phyloP scores from a whole-genome alignment of 2,329 filamentous ascomycete genomes.

The Colletotrichum coccodes region DNA sequence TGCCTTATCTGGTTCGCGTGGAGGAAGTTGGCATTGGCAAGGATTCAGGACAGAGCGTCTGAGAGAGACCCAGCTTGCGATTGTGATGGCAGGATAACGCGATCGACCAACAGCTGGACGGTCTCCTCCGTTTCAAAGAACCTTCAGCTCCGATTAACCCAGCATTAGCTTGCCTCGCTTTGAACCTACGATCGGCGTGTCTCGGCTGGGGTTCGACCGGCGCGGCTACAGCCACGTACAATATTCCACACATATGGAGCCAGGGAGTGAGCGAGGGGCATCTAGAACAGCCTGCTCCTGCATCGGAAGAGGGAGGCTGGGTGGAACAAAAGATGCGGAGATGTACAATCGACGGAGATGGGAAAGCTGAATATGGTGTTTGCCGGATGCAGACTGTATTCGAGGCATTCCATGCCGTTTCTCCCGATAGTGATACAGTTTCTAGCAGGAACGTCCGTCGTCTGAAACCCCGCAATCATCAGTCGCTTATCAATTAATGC shows the following conservation, averaged over 20 bases:
- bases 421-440: constrained; percentile 12
- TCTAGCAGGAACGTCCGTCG: constrained; percentile 6
- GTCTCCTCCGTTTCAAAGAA: background rate
- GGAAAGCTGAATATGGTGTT: constrained; percentile 23
- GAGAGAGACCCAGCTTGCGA: background rate
- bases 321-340: constrained; percentile 2
- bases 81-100: background rate
- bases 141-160: background rate
- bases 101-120: background rate
- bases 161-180: background rate
- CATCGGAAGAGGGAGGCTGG: background rate
- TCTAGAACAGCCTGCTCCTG: constrained; percentile 10
- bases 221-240: background rate
- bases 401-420: constrained; percentile 5
- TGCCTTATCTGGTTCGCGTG: background rate
- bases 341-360: constrained; percentile 14
- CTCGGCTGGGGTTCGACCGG: background rate
- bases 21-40: background rate
- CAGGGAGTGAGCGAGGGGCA: background rate
- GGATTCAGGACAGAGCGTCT: background rate
- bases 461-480: background rate
- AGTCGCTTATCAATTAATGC: constrained; percentile 12
- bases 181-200: background rate
- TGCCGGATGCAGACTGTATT: constrained; percentile 31
- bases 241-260: background rate